phyloP scores from a whole-genome alignment of 2,329 filamentous ascomycete species.

The Calonectria naviculata region DNA sequence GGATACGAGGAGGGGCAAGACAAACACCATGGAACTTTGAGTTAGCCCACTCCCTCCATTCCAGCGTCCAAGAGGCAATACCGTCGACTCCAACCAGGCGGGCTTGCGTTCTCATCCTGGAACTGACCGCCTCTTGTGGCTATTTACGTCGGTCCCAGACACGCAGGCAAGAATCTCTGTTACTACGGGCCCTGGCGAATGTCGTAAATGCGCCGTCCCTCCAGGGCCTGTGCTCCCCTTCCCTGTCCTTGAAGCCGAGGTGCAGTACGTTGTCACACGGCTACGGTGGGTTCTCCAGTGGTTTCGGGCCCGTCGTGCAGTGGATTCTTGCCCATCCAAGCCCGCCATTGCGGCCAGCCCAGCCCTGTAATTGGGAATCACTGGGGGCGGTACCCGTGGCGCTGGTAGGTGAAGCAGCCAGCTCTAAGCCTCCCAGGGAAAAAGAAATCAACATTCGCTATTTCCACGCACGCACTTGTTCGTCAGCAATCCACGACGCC shows the following conservation, averaged over 20 bases:
- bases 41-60: neutral
- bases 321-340: conserved; percentile 12
- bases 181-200: conserved; percentile 6
- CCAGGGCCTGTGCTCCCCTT: conserved; percentile 13
- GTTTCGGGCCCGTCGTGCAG: conserved; percentile 16
- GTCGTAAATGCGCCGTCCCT: conserved; percentile 4
- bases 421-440: conserved; percentile 9
- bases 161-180: conserved; percentile 24
- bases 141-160: conserved; percentile 33
- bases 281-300: conserved; percentile 32
- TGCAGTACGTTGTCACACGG: conserved; percentile 32
- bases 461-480: conserved; percentile 26
- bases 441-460: conserved; percentile 1
- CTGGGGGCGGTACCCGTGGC: conserved; percentile 36
- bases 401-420: conserved; percentile 37
- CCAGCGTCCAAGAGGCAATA: neutral
- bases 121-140: conserved; percentile 33
- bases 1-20: neutral
- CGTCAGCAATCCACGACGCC: conserved; percentile 34
- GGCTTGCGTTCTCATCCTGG: conserved; percentile 21
- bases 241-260: conserved; percentile 29
- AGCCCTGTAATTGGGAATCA: conserved; percentile 9
- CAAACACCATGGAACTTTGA: neutral
- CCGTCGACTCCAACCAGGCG: conserved; percentile 5
- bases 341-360: conserved; percentile 5